These are phyloP conservation scores for Taphrina confusa DNA, from an alignment of 1,139 yeast genomes.

Conservation along the genomic window DNA sequence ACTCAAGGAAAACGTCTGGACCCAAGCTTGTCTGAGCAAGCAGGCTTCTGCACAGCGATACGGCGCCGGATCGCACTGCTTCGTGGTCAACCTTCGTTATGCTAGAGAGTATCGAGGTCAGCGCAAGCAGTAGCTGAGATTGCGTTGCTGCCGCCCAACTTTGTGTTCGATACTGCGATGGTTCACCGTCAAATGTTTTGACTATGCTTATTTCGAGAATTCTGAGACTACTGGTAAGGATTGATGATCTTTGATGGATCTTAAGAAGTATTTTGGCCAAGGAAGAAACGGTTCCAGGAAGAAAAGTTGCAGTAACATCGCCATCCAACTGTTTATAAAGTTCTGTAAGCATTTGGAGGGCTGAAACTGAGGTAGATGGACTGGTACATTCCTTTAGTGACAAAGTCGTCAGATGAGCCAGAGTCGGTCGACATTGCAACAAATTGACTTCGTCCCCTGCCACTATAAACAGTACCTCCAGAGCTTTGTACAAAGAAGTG, in stretches of 20 bases:
- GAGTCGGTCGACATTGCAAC: conserved; percentile 18
- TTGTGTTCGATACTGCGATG: conserved; percentile 8
- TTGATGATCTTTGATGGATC: background rate
- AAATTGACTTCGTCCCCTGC: background rate
- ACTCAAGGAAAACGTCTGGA: conserved; percentile 14
- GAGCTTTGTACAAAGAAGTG: background rate
- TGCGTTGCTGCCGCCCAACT: conserved; percentile 20
- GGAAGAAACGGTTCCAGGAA: conserved; percentile 29
- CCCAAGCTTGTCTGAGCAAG: background rate
- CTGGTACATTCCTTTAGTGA: conserved; percentile 1
- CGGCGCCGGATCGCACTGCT: background rate
- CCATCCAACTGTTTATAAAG: conserved; percentile 11
- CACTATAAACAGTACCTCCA: background rate
- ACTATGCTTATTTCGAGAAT: background rate
- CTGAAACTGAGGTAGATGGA: background rate
- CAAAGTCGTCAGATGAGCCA: conserved; percentile 12
- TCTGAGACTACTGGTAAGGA: background rate
- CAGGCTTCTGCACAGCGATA: conserved; percentile 3
- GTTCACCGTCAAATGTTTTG: background rate
- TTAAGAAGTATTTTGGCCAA: conserved; percentile 6
- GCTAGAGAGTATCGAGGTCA: conserved; percentile 17
- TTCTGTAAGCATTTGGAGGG: background rate
- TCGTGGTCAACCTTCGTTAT: background rate
- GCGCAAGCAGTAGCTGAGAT: conserved; percentile 18
- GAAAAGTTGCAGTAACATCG: conserved; percentile 19